Percentiles rank a stretch among this genome's conserved stretches.
These are phyloP conservation scores for Syzygium malaccense DNA, from an alignment of 441 rosid species.

Conservation along the genomic window DNA sequence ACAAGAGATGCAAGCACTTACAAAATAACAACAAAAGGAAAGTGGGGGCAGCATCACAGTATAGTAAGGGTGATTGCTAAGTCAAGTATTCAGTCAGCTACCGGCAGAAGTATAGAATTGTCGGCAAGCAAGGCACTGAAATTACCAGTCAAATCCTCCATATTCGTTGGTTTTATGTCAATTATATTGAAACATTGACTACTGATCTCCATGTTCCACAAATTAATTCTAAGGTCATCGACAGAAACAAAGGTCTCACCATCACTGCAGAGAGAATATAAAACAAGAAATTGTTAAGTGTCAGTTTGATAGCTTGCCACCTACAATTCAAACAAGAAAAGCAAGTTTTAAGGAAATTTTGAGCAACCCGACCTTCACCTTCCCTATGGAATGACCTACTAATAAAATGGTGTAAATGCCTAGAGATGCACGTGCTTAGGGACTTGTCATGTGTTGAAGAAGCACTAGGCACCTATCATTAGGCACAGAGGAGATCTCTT, in stretches of 20 bases:
- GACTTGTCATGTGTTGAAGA: not conserved
- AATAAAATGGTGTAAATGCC: not conserved
- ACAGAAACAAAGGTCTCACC: slow-evolving; percentile 76
- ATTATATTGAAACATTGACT: slow-evolving; percentile 63
- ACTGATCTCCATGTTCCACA: slow-evolving; percentile 71
- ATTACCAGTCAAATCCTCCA: slow-evolving; percentile 76
- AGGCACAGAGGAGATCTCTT: not conserved
- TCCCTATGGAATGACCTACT: not conserved
- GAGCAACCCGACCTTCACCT: not conserved
- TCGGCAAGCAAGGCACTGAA: not conserved
- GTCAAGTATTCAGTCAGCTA: not conserved
- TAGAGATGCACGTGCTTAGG: not conserved
- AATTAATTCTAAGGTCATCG: slow-evolving; percentile 67
- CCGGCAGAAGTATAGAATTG: not conserved
- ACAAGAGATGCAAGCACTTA: not conserved
- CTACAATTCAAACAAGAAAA: not conserved
- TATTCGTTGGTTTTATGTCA: slow-evolving; percentile 63
- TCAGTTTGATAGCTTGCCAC: not conserved
- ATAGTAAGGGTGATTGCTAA: not conserved
- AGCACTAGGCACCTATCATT: not conserved
- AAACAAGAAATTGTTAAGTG: not conserved
- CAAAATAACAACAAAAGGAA: not conserved
- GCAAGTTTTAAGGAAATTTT: not conserved
- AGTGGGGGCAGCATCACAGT: not conserved
- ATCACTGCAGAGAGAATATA: slow-evolving; percentile 42